These are phyloP conservation scores for Ceriops zippeliana DNA, from an alignment of 345 rosid species.

Conservation along the genomic window DNA sequence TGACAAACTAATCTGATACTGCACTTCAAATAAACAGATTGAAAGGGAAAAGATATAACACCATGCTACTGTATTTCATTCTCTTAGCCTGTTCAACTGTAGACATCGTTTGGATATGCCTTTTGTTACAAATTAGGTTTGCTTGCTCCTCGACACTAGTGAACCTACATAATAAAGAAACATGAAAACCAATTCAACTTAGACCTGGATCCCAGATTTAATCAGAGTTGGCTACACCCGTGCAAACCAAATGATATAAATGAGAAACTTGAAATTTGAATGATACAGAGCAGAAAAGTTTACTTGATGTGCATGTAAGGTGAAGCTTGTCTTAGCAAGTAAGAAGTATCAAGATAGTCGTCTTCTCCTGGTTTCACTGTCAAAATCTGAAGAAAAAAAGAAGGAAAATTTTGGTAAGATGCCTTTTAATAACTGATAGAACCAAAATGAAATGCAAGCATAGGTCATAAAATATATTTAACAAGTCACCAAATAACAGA, in stretches of 20 bases:
- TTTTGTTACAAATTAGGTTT: slow-evolving; percentile 41
- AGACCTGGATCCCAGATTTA: too few relatives aligned
- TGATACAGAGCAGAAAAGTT: slow-evolving; percentile 5
- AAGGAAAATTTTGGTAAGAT: background rate
- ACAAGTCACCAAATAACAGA: background rate
- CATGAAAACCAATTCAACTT: too few relatives aligned
- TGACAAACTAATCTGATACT: background rate
- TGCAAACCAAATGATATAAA: slow-evolving; percentile 3
- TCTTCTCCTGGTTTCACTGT: slow-evolving; percentile 80
- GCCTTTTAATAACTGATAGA: background rate
- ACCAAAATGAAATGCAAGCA: background rate
- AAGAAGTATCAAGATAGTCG: slow-evolving; percentile 69
- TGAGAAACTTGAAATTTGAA: slow-evolving; percentile 14
- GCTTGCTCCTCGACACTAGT: slow-evolving; percentile 48
- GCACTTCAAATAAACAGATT: background rate
- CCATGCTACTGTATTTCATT: slow-evolving; percentile 48
- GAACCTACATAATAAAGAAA: slow-evolving; percentile 46
- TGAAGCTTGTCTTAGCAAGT: slow-evolving; percentile 75
- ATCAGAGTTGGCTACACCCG: too few relatives aligned
- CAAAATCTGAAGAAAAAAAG: slow-evolving; percentile 49
- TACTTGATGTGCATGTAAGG: slow-evolving; percentile 89
- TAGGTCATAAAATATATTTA: background rate
- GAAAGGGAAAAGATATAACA: slow-evolving; percentile 20
- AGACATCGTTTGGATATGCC: slow-evolving; percentile 44
- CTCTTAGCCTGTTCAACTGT: slow-evolving; percentile 50